Evolutionary conservation across 208 protist species (phyloP).

Genomic region (Crithidia brevicula): DNA sequence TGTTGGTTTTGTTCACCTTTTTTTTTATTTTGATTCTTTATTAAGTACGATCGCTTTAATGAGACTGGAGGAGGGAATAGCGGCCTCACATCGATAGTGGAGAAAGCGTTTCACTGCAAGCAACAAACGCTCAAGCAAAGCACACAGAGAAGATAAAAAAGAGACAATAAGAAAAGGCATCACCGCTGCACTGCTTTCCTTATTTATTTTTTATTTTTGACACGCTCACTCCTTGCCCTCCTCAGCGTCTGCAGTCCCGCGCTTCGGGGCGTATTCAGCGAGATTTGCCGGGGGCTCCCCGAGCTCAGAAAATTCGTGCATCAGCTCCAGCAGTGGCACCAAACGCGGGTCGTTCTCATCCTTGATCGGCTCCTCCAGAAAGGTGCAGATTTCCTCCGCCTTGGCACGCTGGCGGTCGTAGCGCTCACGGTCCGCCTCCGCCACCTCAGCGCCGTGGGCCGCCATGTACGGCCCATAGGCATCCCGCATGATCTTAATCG

Average conservation of each 20-base stretch:
- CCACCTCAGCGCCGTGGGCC: slow-evolving; percentile 34
- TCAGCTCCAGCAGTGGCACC: slow-evolving; percentile 51
- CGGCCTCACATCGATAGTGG: no score
- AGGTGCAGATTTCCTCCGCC: slow-evolving; percentile 59
- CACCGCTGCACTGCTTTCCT: not conserved
- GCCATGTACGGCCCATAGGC: slow-evolving; percentile 63
- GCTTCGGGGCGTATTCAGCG: slow-evolving; percentile 33
- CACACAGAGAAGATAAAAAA: slow-evolving; percentile 12
- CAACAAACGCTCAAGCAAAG: not conserved
- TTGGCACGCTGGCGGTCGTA: slow-evolving; percentile 60
- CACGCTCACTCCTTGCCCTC: slow-evolving; percentile 3
- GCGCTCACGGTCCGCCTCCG: slow-evolving; percentile 47
- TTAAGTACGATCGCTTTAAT: no score
- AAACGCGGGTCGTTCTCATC: slow-evolving; percentile 55
- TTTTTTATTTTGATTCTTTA: no score
- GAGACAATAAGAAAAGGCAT: not conserved
- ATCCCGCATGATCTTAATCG: slow-evolving; percentile 69
- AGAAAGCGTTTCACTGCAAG: no score
- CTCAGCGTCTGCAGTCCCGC: not conserved
- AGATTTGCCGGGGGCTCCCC: slow-evolving; percentile 61
- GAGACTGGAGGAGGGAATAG: no score
- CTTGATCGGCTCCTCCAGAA: slow-evolving; percentile 50
- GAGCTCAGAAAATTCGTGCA: slow-evolving; percentile 75
- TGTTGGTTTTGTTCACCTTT: no score
- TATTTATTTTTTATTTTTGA: not conserved